These are phyloP conservation scores for Termitomyces sp. DNA, from an alignment of 768 basidiomycete genomes.

Conservation along the genomic window DNA sequence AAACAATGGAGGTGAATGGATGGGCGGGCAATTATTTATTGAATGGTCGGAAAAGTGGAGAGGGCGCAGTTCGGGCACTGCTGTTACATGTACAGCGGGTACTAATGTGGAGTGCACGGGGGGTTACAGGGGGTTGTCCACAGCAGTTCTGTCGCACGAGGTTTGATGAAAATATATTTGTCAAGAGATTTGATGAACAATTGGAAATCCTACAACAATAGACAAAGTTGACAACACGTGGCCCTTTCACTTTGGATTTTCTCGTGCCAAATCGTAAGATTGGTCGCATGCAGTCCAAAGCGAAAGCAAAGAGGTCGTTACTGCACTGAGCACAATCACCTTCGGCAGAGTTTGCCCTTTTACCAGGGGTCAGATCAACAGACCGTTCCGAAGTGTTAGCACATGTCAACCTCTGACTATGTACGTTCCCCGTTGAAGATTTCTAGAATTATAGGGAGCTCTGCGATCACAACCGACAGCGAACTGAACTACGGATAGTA, in stretches of 20 bases:
- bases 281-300: not conserved
- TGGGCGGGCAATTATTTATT: not conserved
- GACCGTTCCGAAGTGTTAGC: not conserved
- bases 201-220: slow-evolving; percentile 2
- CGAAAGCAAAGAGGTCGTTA: not conserved
- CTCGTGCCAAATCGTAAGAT: not conserved
- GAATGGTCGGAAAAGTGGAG: not conserved
- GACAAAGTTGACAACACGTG: slow-evolving; percentile 4
- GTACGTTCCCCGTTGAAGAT: not conserved
- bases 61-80: not conserved
- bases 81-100: slow-evolving; percentile 12
- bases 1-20: not conserved
- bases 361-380: not conserved
- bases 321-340: no score
- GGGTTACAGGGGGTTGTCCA: slow-evolving; percentile 4
- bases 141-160: slow-evolving; percentile 6
- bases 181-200: slow-evolving; percentile 9
- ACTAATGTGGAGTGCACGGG: slow-evolving; percentile 2
- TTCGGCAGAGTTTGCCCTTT: not conserved
- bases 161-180: slow-evolving; percentile 10
- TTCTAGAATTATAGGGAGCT: not conserved
- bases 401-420: not conserved
- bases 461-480: not conserved
- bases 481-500: not conserved
- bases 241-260: not conserved